Base-by-base conservation (phyloP, 78 protist species). In the Anaeramoeba flamelloides region DNA sequence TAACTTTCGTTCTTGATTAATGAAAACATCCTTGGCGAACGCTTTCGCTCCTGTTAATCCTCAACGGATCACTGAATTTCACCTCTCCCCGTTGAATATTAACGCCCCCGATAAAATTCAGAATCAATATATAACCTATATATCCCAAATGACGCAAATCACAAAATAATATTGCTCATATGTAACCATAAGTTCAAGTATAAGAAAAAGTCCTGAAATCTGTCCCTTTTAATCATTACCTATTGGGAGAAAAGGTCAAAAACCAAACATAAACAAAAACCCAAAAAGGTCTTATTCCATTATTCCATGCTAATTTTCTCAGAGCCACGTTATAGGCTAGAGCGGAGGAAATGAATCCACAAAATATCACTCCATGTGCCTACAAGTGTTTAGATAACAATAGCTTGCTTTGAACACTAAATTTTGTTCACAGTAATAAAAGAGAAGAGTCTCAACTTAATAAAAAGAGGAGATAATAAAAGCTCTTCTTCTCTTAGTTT, bases 1-100 rank as follows among this genome's bases (percentile, higher is more conserved):
- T 86, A 89, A 89, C 94, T 91, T 88, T 89, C 94, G 92, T 91
- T 87, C 92, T 90, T 91, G 90, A 91, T 88, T 74, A 85, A 84
- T 82, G 93, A 88, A 85, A 89, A 86, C 90, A 85, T 90, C 86
- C 89, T 88, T 91, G 94, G 86, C 88, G 85, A 86, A 89, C 84
- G 94, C 94, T 90, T 91, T 90, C 92, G 94, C 94, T 86, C 75
- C 39, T 74, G 94, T 85, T 80, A 78, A 81, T 91, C 94, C 87
- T 91, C 80, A 83, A 75, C 40, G 40, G 81, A 86, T 90, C 94
- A 77, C 83, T 88, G 94, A 90, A 91, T 91, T 91, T 91, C 94
- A 91, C 94, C 94, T 90, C 94, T 91, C 86, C 80, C 94, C 33
- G 74, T 75, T 74, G 75, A 90, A 90, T 90, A 86, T 79, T 75